Percentiles rank a stretch among this genome's conserved stretches.
These are phyloP conservation scores for Citrus hindsii DNA, from an alignment of 345 rosid species.

Conservation along the genomic window DNA sequence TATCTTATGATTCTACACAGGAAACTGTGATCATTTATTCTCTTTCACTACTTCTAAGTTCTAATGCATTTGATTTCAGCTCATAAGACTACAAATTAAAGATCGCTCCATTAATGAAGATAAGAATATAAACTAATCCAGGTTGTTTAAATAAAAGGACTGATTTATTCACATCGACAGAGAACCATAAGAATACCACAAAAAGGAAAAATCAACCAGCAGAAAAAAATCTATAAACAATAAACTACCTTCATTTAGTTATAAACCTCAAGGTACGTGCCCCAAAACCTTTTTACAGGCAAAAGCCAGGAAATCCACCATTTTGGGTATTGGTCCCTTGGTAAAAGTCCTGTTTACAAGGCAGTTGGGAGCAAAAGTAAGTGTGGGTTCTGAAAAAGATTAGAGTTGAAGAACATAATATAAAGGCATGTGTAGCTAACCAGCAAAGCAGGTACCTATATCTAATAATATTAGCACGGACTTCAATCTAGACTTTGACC, in stretches of 20 bases:
- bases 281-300: background rate
- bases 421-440: too few species aligned
- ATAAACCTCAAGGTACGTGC: background rate
- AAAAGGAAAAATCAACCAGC: background rate
- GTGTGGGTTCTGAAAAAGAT: background rate
- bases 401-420: background rate
- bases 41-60: too few species aligned
- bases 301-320: background rate
- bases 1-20: too few species aligned
- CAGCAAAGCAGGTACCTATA: too few species aligned
- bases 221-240: background rate
- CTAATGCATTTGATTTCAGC: too few species aligned
- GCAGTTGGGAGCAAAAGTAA: background rate
- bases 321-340: background rate
- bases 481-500: too few species aligned
- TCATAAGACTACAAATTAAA: background rate
- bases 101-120: background rate
- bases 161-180: too few species aligned
- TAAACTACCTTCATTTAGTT: background rate
- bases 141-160: background rate
- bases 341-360: background rate
- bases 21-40: too few species aligned
- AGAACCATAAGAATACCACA: too few species aligned
- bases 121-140: background rate
- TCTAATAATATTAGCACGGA: too few species aligned